Evolutionary conservation across 1,139 yeast genomes (phyloP).

Genomic region (Lodderomyces parapsilosis): DNA sequence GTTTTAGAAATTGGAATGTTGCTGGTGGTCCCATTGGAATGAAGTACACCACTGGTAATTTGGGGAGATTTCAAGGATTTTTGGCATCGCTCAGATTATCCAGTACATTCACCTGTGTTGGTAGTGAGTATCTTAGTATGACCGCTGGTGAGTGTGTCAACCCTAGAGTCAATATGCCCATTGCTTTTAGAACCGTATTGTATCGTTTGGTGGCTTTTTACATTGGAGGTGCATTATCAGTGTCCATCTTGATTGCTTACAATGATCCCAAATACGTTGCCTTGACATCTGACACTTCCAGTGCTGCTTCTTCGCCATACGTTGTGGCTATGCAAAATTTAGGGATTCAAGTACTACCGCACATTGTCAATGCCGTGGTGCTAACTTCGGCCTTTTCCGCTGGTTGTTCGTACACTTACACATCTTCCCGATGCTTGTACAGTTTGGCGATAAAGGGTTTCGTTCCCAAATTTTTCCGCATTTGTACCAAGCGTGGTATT

Average conservation of each 20-base stretch:
- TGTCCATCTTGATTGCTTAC: conserved; percentile 39
- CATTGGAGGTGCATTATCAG: conserved; percentile 48
- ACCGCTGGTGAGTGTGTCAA: conserved; percentile 78
- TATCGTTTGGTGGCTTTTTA: conserved; percentile 70
- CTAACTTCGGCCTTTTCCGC: conserved; percentile 39
- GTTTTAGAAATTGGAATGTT: conserved; percentile 63
- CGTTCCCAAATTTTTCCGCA: conserved; percentile 35
- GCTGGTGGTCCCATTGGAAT: conserved; percentile 52
- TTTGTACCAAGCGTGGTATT: conserved; percentile 27
- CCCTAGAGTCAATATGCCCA: conserved; percentile 76
- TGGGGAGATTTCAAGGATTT: conserved; percentile 76
- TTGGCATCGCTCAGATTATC: conserved; percentile 54
- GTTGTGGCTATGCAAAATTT: conserved; percentile 46
- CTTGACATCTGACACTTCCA: conserved; percentile 21
- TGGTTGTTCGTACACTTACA: conserved; percentile 44
- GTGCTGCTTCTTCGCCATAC: conserved; percentile 43
- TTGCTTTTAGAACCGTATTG: conserved; percentile 76
- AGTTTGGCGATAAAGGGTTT: conserved; percentile 41
- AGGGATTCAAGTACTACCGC: conserved; percentile 37
- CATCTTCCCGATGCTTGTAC: conserved; percentile 42
- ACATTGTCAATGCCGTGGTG: conserved; percentile 36
- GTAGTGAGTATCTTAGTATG: conserved; percentile 84
- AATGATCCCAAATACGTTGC: conserved; percentile 35
- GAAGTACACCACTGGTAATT: conserved; percentile 51
- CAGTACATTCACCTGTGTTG: conserved; percentile 75